A percentile compares a stretch with the other conserved stretches of the same genome.
These are phyloP conservation scores for Pichia sp. DNA, from an alignment of 1,139 yeast genomes.

Conservation along the genomic window DNA sequence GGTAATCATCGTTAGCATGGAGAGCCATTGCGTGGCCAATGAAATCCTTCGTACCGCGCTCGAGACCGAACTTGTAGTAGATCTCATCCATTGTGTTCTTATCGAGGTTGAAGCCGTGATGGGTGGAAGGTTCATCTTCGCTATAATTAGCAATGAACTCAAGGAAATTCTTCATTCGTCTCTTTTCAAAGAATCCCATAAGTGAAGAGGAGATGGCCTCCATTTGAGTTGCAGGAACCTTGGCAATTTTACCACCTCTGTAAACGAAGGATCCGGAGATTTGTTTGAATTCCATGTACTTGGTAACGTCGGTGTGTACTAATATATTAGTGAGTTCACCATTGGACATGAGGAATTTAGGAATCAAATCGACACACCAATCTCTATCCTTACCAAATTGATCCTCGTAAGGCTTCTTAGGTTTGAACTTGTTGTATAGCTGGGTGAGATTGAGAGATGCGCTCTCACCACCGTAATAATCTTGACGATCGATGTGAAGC, in stretches of 20 bases:
- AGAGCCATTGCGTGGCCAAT: slow-evolving; percentile 99
- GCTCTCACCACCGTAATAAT: slow-evolving; percentile 83
- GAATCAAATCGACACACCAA: slow-evolving; percentile 97
- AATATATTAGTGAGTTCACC: slow-evolving; percentile 95
- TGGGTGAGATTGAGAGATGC: slow-evolving; percentile 46
- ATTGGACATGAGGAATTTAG: slow-evolving; percentile 95
- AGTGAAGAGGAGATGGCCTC: slow-evolving; percentile 89
- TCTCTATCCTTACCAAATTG: slow-evolving; percentile 88
- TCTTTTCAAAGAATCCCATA: slow-evolving; percentile 94
- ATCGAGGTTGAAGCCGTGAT: slow-evolving; percentile 82
- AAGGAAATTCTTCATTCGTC: slow-evolving; percentile 87
- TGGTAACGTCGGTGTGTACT: slow-evolving; percentile 91
- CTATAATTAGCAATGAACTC: slow-evolving; percentile 81
- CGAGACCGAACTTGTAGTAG: slow-evolving; percentile 83
- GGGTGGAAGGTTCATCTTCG: slow-evolving; percentile 74
- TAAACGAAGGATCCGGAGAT: slow-evolving; percentile 92
- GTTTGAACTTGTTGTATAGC: slow-evolving; percentile 65
- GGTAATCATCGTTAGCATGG: slow-evolving; percentile 88
- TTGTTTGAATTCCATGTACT: slow-evolving; percentile 94
- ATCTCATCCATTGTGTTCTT: slow-evolving; percentile 88
- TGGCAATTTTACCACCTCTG: slow-evolving; percentile 84
- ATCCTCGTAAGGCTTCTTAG: slow-evolving; percentile 62
- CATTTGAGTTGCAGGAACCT: slow-evolving; percentile 87
- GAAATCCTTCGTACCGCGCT: slow-evolving; percentile 89
- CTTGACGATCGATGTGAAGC: slow-evolving; percentile 92